Evolutionary conservation across 139 green algal species (phyloP).

Genomic region (Chlamydomonas incerta): DNA sequence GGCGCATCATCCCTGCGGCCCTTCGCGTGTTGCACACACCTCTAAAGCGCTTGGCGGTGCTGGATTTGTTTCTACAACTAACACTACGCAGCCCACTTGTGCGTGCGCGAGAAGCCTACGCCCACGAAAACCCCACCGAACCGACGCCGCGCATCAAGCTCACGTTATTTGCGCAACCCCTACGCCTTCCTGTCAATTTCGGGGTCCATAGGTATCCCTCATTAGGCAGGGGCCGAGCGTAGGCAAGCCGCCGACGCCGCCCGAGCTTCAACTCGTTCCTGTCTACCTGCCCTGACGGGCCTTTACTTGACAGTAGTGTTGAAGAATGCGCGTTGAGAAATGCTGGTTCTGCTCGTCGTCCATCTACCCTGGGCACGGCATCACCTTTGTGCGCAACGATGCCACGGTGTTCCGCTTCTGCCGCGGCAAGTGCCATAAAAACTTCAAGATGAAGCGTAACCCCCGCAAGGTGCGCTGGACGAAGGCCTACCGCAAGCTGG

Average conservation of each 20-base stretch:
- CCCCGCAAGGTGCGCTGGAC: constrained; percentile 98
- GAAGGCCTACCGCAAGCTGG: constrained; percentile 95
- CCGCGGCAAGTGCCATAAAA: constrained; percentile 98
- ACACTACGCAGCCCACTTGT: no score
- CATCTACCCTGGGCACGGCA: constrained; percentile 96
- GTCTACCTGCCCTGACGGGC: background rate
- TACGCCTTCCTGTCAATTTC: background rate
- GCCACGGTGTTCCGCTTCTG: constrained; percentile 95
- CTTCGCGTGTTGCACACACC: no score
- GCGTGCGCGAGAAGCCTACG: no score
- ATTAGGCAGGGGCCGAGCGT: background rate
- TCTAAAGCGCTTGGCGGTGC: no score
- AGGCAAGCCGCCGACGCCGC: background rate
- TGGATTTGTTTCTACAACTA: no score
- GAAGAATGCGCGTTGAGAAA: constrained; percentile 95
- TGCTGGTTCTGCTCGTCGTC: constrained; percentile 99
- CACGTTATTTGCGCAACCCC: no score
- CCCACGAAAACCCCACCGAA: no score
- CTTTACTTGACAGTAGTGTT: background rate
- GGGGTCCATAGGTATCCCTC: background rate
- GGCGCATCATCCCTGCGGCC: no score
- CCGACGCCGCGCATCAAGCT: no score
- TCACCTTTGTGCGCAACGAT: constrained; percentile 98
- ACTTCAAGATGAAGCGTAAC: constrained; percentile 99
- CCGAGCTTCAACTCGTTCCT: background rate